These are phyloP conservation scores for Rhypophila decipiens DNA, from an alignment of 495 filamentous ascomycete genomes.

Conservation along the genomic window DNA sequence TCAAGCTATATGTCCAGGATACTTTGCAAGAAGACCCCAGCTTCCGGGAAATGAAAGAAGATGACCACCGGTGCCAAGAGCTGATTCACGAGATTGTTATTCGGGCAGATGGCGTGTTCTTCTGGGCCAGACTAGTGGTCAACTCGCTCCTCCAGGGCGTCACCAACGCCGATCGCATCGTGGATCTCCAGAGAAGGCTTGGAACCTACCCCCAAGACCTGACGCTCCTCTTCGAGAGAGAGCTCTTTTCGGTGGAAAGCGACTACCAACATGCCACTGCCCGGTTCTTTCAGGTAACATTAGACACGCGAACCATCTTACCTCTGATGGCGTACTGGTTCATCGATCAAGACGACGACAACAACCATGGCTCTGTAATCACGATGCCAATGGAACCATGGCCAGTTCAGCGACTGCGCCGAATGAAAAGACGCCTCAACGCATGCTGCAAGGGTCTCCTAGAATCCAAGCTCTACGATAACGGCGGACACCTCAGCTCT, in stretches of 20 bases:
- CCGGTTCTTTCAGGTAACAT: background rate
- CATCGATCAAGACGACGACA: conserved; percentile 1
- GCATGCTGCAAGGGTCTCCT: conserved; percentile 7
- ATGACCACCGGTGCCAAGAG: background rate
- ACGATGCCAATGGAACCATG: background rate
- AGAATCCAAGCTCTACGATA: background rate
- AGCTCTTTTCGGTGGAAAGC: background rate
- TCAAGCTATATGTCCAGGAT: background rate
- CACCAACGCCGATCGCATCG: background rate
- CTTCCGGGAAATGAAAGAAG: background rate
- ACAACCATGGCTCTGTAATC: no score
- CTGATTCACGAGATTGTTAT: background rate
- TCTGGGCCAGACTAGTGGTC: conserved; percentile 3
- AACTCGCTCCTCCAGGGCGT: background rate
- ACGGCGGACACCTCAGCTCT: background rate
- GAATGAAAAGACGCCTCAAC: background rate
- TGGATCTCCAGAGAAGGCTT: conserved; percentile 1
- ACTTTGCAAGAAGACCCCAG: background rate
- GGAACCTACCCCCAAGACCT: background rate
- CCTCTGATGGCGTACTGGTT: conserved; percentile 4
- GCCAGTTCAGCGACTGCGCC: background rate
- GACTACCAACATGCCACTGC: background rate
- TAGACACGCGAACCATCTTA: background rate
- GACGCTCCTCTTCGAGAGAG: background rate
- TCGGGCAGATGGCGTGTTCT: conserved; percentile 2